Base-by-base conservation (phyloP, 306 rosid genomes). In the Senna tora region DNA sequence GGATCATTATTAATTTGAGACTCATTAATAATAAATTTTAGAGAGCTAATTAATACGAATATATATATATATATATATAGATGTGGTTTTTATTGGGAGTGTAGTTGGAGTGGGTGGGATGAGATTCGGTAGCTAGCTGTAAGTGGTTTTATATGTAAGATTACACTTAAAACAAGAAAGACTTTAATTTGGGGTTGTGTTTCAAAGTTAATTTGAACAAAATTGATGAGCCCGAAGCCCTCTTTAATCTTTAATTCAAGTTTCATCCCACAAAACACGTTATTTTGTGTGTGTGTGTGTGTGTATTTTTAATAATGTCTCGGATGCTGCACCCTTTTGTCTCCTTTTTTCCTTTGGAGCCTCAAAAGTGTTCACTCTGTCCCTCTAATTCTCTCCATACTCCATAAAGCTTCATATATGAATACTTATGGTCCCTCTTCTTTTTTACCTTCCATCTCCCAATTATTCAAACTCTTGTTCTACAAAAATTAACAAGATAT, bases 201-300 rank as follows among this genome's bases (percentile, higher is more conserved):
- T 33, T 59, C 25, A 59, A 59, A n/a, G n/a, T n/a, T n/a, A n/a
- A 21, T 30, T 58, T 67, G 58, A 70, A 78, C 73, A 80, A 76
- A 69, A 34, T 51, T 75, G 83, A 63, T 13, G 64, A 79, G 81
- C 79, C 84, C 88, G 62, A 82, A 80, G 85, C 77, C 39, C 54
- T 32, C 30, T 25, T 25, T 25, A 25, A n/a, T n/a, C n/a, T n/a
- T n/a, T n/a, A n/a, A n/a, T 25, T 25, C 30, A 25, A 25, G 30
- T 75, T 58, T 36, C 49, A 5, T 61, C 80, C 88, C 88, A 63
- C n/a, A 83, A 89, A 84, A 89, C 95, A 89, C 88, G 95, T 86
- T 84, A 7, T 36, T 33, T 33, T 33, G 38, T 33, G 38, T 6
- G 6, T 36, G 6, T 36, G 65, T 61, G 47, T 69, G 47, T 21